Evolutionary conservation across 371 early-diverging fungal species (phyloP).

Genomic region (Mortierella sp.): DNA sequence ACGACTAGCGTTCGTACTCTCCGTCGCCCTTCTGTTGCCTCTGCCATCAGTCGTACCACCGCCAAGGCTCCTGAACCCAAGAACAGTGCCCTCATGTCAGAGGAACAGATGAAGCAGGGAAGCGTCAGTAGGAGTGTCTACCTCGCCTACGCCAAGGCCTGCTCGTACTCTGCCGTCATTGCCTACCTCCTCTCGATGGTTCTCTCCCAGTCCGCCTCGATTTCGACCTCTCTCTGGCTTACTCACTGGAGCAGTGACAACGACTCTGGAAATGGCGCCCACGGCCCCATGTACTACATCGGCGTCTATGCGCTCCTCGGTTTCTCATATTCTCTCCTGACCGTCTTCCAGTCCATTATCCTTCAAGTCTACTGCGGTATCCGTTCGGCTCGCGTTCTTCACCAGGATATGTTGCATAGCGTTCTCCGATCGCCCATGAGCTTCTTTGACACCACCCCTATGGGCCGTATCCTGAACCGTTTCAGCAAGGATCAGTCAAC

Average conservation of each 20-base stretch:
- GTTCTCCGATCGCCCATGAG: slow-evolving; percentile 85
- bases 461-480: slow-evolving; percentile 88
- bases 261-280: slow-evolving; percentile 46
- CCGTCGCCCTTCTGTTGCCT: slow-evolving; percentile 69
- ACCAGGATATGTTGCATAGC: slow-evolving; percentile 67
- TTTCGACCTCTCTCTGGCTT: slow-evolving; percentile 72
- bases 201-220: slow-evolving; percentile 63
- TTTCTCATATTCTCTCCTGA: slow-evolving; percentile 73
- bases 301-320: slow-evolving; percentile 88
- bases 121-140: slow-evolving; percentile 83
- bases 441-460: slow-evolving; percentile 91
- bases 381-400: slow-evolving; percentile 75
- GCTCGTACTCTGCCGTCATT: slow-evolving; percentile 69
- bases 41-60: slow-evolving; percentile 28
- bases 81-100: slow-evolving; percentile 68
- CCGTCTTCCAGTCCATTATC: slow-evolving; percentile 79
- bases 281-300: slow-evolving; percentile 72
- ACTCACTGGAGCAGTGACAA: slow-evolving; percentile 78
- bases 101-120: slow-evolving; percentile 87
- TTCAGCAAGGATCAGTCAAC: slow-evolving; percentile 91
- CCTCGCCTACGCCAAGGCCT: slow-evolving; percentile 81
- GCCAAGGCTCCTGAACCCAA: slow-evolving; percentile 29
- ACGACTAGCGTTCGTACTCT: slow-evolving; percentile 61
- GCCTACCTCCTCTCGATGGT: slow-evolving; percentile 70
- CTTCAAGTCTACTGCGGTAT: slow-evolving; percentile 90